phyloP scores from a whole-genome alignment of 2,329 filamentous ascomycete species.

The Myriangium duriaei region DNA sequence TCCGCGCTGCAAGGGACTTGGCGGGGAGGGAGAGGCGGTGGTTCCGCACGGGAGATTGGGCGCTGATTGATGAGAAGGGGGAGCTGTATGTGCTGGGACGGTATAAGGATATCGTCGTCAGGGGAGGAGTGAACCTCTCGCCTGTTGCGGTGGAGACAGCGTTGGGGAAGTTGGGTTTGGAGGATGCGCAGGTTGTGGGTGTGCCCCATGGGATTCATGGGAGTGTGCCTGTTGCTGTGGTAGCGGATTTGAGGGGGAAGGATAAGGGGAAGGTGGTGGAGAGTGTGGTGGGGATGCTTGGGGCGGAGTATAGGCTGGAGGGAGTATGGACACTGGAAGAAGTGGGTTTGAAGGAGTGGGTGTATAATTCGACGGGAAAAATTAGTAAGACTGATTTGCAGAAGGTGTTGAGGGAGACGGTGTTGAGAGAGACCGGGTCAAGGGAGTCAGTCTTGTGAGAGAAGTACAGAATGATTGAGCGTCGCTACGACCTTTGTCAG shows the following conservation, averaged over 20 bases:
- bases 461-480: too few relatives aligned
- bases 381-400: neutral
- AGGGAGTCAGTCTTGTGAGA: too few relatives aligned
- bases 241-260: neutral
- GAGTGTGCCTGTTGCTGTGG: neutral
- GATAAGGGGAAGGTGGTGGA: neutral
- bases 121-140: slow-evolving; percentile 57
- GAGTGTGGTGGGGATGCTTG: neutral
- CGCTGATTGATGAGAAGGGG: slow-evolving; percentile 34
- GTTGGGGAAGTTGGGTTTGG: slow-evolving; percentile 24
- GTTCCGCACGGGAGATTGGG: slow-evolving; percentile 53
- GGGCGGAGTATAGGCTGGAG: neutral
- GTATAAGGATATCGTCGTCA: slow-evolving; percentile 26
- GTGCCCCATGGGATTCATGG: neutral
- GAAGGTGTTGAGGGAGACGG: neutral
- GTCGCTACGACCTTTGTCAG: too few relatives aligned
- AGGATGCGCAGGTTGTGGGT: neutral
- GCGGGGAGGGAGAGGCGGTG: slow-evolving; percentile 36
- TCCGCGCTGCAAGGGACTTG: neutral
- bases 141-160: slow-evolving; percentile 24
- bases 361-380: neutral
- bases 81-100: slow-evolving; percentile 26
- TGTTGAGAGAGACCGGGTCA: too few relatives aligned
- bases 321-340: neutral
- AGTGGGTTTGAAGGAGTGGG: neutral